Conservation (phyloP, 2,329 filamentous ascomycete species). For the Paraphaeosphaeria sporulosa region DNA sequence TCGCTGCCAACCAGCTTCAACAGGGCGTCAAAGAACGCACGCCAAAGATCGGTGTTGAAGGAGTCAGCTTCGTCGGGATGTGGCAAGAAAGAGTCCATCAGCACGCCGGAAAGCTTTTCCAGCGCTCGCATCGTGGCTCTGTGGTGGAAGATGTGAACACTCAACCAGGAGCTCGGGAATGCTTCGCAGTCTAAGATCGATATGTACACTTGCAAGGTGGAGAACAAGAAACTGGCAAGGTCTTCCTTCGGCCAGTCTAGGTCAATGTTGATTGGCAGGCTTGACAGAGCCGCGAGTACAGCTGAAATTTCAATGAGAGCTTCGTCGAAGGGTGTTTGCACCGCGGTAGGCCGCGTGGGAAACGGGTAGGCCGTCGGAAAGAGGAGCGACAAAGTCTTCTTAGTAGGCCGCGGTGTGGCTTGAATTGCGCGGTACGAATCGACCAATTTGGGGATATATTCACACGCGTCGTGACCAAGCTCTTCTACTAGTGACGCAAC, state of each 20-base stretch:
- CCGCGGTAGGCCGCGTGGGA: conserved; percentile 72
- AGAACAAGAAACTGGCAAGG: conserved; percentile 76
- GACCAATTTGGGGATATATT: conserved; percentile 89
- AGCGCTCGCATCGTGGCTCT: conserved; percentile 87
- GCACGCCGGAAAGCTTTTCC: conserved; percentile 79
- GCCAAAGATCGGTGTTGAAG: conserved; percentile 95
- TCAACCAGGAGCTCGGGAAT: conserved; percentile 89
- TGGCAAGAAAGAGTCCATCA: conserved; percentile 85
- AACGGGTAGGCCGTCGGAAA: conserved; percentile 94
- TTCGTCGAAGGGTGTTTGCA: conserved; percentile 77
- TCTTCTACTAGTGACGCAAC: conserved; percentile 84
- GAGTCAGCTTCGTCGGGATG: conserved; percentile 88
- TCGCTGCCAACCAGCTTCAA: conserved; percentile 89
- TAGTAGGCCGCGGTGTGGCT: conserved; percentile 66
- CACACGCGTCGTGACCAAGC: conserved; percentile 80
- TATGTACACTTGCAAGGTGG: conserved; percentile 82
- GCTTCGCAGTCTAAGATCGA: conserved; percentile 90
- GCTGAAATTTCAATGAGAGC: conserved; percentile 87
- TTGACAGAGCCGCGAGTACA: conserved; percentile 82
- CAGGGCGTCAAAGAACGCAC: conserved; percentile 87
- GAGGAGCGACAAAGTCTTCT: conserved; percentile 76
- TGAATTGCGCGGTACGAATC: conserved; percentile 86
- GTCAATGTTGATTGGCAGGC: conserved; percentile 75
- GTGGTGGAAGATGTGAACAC: conserved; percentile 91
- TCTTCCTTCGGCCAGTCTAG: conserved; percentile 79